These are phyloP conservation scores for Alternaria consortialis DNA, from an alignment of 2,329 filamentous ascomycete genomes.

Conservation along the genomic window DNA sequence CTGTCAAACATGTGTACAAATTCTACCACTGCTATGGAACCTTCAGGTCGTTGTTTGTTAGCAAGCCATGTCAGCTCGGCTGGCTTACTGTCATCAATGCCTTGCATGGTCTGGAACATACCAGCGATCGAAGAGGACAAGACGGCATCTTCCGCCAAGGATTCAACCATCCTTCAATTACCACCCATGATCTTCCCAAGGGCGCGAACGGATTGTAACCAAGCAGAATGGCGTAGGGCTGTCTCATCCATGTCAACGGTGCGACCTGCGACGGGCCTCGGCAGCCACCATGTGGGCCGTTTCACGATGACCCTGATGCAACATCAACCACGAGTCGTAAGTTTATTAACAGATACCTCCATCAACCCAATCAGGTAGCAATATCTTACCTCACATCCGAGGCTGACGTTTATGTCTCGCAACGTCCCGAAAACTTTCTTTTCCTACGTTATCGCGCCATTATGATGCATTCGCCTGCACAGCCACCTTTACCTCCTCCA, in stretches of 20 bases:
- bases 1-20: neutral
- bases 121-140: neutral
- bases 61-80: neutral
- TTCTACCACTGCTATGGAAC: neutral
- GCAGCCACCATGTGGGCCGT: slow-evolving; percentile 6
- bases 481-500: slow-evolving; percentile 39
- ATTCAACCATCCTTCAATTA: neutral
- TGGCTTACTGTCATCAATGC: neutral
- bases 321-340: slow-evolving; percentile 1
- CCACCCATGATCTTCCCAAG: neutral
- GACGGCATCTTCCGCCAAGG: slow-evolving; percentile 2
- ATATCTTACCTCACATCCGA: neutral
- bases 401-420: neutral
- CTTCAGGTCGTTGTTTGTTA: neutral
- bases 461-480: slow-evolving; percentile 1
- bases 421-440: neutral
- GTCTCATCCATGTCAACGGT: slow-evolving; percentile 6
- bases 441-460: neutral
- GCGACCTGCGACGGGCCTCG: slow-evolving; percentile 13
- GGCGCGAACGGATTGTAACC: neutral
- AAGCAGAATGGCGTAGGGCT: slow-evolving; percentile 5
- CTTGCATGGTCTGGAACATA: neutral
- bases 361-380: neutral
- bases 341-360: neutral
- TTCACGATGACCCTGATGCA: slow-evolving; percentile 10